Evolutionary conservation across 352 stramenopile species (phyloP), one percentile per base, ranked within the genome.

Genomic region (Elongisporangium anandrum): DNA sequence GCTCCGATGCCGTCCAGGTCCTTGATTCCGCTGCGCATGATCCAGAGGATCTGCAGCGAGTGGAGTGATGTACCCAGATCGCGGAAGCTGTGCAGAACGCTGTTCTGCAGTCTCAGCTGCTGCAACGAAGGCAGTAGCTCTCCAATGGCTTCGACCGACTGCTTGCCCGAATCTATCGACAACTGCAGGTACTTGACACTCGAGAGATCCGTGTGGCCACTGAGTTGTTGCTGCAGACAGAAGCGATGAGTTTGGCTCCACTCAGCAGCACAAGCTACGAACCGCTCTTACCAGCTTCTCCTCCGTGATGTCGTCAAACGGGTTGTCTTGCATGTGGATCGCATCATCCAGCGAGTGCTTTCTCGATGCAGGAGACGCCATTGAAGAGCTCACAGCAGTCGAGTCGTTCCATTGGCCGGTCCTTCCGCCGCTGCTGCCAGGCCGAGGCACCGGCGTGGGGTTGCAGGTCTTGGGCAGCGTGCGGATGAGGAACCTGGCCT

Each of bases 1-100:
- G 85, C 86, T 50, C 84, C 71, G 56, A 97, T 96, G 50, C 88
- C 88, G 50, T 97, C 87, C 12, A 97, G 72, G 39, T 96, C 87
- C 38, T 60, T 72, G 41, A 97, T 84, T 15, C 71, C 70, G 50
- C 86, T 91, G 50, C 79, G 62, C 54, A 77, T 72, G 29, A 91
- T 67, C 58, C 73, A 86, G 26, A 97, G 72, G 41, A 85, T 71
- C 16, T 77, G 74, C 8, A 97, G 67, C 23, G 67, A 75, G 24
- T 83, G 70, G 17, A 96, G 66, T 13, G 82, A 92, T 34, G 83
- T 96, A 16, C 88, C 88, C 6, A 96, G 64, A 60, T 95, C 88
- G 1, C 88, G 73, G 56, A 97, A 93, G 59, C 77, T 94, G 29
- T 70, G 68, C 7, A 96, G 58, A 5, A 64, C 68, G 68, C 87